phyloP scores from a whole-genome alignment of 768 basidiomycete genomes.

The Boletus sp. region DNA sequence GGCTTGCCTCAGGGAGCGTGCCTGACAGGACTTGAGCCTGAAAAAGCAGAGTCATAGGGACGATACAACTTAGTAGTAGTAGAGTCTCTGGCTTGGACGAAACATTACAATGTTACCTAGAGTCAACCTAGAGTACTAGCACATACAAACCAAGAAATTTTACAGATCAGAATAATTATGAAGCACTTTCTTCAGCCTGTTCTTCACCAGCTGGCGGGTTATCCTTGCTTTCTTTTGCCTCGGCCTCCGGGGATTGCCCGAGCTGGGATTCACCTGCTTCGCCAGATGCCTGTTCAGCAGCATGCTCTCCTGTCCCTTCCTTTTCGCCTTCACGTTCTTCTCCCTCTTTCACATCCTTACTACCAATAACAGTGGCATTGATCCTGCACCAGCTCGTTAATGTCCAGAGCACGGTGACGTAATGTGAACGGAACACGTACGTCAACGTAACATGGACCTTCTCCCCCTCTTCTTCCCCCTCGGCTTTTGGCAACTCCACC shows the following conservation, averaged over 20 bases:
- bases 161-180: conserved; percentile 13
- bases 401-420: background rate
- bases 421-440: conserved; percentile 42
- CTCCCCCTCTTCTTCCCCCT: conserved; percentile 48
- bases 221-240: conserved; percentile 26
- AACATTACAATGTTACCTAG: background rate
- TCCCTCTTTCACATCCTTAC: conserved; percentile 51
- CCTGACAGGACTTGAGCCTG: background rate
- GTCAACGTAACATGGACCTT: conserved; percentile 73
- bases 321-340: conserved; percentile 36
- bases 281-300: conserved; percentile 30
- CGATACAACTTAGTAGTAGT: too few relatives aligned
- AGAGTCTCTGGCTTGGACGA: background rate
- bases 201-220: conserved; percentile 18
- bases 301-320: conserved; percentile 20
- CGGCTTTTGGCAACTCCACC: conserved; percentile 57
- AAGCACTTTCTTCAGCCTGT: conserved; percentile 15
- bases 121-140: background rate
- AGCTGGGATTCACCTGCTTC: conserved; percentile 25
- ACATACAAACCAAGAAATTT: conserved; percentile 4
- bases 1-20: background rate
- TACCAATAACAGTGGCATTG: conserved; percentile 74
- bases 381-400: conserved; percentile 43
- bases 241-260: conserved; percentile 21
- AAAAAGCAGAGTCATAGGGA: too few relatives aligned